Conservation (phyloP, 768 basidiomycete genomes). For the Russula abietina region DNA sequence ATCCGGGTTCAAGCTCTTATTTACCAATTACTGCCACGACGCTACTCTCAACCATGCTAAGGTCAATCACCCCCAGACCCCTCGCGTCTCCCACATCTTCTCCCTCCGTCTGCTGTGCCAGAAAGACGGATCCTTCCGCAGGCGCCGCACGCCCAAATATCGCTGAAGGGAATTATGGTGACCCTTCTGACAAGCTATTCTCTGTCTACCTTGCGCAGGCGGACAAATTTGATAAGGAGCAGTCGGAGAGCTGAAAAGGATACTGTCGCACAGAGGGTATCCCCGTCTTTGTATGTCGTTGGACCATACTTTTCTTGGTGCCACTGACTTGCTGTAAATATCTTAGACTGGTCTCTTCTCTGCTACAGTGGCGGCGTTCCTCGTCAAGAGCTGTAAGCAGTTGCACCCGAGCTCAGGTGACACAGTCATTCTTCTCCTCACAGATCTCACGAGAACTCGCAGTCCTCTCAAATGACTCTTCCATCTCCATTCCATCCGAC, state of each 20-base stretch:
- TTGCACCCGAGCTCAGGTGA: constrained; percentile 21
- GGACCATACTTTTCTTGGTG: background rate
- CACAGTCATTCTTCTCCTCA: constrained; percentile 12
- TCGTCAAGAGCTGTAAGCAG: constrained; percentile 25
- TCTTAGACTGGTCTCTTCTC: constrained; percentile 29
- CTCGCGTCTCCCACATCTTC: too few species aligned
- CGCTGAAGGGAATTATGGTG: constrained; percentile 12
- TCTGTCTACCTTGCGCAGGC: constrained; percentile 21
- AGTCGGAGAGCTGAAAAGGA: constrained; percentile 23
- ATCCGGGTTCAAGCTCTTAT: too few species aligned
- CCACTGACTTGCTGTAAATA: background rate
- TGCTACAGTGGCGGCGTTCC: constrained; percentile 27
- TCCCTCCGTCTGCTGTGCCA: too few species aligned
- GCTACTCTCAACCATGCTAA: too few species aligned
- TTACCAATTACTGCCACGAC: too few species aligned
- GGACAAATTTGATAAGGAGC: constrained; percentile 20
- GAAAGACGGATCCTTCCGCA: too few species aligned
- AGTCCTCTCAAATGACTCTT: constrained; percentile 1
- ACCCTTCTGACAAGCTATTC: constrained; percentile 17
- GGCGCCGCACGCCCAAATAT: background rate
- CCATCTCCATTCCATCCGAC: constrained; percentile 6
- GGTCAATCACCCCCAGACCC: too few species aligned
- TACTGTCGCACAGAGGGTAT: constrained; percentile 25
- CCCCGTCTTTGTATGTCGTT: constrained; percentile 24
- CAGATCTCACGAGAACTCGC: constrained; percentile 23